Base-by-base conservation (phyloP, 805 yeast species). In the Lipomyces mesembrius region DNA sequence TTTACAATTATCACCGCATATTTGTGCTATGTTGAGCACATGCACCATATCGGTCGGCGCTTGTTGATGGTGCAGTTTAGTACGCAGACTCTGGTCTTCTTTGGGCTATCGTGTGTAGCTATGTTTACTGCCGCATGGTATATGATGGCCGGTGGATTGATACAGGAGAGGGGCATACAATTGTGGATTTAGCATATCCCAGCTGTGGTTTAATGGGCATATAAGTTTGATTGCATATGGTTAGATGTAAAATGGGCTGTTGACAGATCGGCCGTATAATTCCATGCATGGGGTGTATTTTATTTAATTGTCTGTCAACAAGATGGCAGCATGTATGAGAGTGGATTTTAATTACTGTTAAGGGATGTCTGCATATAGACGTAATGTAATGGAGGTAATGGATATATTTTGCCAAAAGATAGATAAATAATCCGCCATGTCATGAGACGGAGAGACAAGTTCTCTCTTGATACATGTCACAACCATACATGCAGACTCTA, bases 71-170 rank as follows among this genome's bases (percentile, higher is more conserved):
- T 68, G 12, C 70, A 68, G 49, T 67, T 68, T 34, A 68, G 62
- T 25, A 63, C 66, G 70, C 68, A 67, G 53, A 32, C 55, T 6
- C 51, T 66, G 17, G 22, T 63, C 11, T 68, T 68, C 27, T 66
- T 67, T 51, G 58, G 43, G 2, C 51, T 67, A 9, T 62, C 67
- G 5, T 60, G 62, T 20, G 53, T 55, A 2, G 71, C 71, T 3
- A 56, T 64, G 35, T 56, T 68, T 49, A 60, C 46, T 7, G 71
- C 71, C 2, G 20, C 56, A 22, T 67, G 55, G 12, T 67, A 67
- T 34, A 67, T 67, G 71, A 67, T 68, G 71, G 68, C 67, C 6
- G 71, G 65, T 20, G 71, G 61, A 7, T 34, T 68, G 49, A 43
- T 43, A 12, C 11, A 43, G 49, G 9, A 0, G 20, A 43, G 22